phyloP scores from a whole-genome alignment of 805 yeast species.

The Metschnikowia lunata region DNA sequence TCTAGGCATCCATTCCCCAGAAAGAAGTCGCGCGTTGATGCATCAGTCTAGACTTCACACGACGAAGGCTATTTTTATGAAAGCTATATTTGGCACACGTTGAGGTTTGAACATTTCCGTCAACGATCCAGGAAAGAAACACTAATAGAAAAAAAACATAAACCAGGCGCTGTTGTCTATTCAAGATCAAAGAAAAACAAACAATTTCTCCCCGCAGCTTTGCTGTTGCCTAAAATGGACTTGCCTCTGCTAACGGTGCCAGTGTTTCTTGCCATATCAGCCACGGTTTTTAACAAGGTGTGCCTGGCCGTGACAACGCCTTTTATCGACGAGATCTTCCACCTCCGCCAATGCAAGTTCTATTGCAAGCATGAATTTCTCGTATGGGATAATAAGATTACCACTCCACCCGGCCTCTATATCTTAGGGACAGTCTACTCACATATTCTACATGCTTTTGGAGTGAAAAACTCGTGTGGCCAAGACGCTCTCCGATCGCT shows the following conservation, averaged over 20 bases:
- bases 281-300: slow-evolving; percentile 10
- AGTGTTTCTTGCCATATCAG: slow-evolving; percentile 3
- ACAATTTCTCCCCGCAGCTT: no score
- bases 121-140: no score
- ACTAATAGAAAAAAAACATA: no score
- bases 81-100: no score
- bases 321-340: slow-evolving; percentile 77
- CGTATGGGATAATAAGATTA: slow-evolving; percentile 69
- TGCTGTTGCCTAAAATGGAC: not conserved
- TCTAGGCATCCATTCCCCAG: no score
- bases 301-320: slow-evolving; percentile 8
- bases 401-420: slow-evolving; percentile 96
- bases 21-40: no score
- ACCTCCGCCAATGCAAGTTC: slow-evolving; percentile 69
- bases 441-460: slow-evolving; percentile 33
- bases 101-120: no score
- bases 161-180: no score
- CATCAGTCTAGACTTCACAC: no score
- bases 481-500: slow-evolving; percentile 32
- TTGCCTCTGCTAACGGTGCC: slow-evolving; percentile 4
- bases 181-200: no score
- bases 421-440: slow-evolving; percentile 38
- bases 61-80: no score
- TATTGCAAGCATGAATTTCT: slow-evolving; percentile 59
- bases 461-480: slow-evolving; percentile 19